These are phyloP conservation scores for Neonectria faginata DNA, from an alignment of 2,329 filamentous ascomycete species.

Conservation along the genomic window DNA sequence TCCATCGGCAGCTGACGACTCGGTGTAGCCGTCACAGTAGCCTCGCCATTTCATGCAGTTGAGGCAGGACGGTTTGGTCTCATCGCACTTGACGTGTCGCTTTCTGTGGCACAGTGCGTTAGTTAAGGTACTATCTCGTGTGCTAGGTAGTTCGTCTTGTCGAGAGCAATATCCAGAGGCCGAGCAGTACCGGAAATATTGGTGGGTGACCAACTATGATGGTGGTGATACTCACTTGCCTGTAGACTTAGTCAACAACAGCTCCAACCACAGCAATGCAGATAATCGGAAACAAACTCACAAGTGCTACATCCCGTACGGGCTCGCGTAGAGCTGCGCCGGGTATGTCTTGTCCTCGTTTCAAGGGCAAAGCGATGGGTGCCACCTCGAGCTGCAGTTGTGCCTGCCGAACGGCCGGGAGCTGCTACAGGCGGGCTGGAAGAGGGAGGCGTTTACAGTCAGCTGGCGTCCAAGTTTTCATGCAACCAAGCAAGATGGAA, in stretches of 20 bases:
- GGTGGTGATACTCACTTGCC: constrained; percentile 49
- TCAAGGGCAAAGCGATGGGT: constrained; percentile 55
- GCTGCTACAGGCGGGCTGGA: constrained; percentile 34
- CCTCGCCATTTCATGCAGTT: constrained; percentile 57
- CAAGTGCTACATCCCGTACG: constrained; percentile 54
- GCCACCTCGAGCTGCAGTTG: constrained; percentile 40
- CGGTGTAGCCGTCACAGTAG: constrained; percentile 53
- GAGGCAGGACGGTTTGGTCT: constrained; percentile 55
- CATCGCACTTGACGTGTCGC: constrained; percentile 58
- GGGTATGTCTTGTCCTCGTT: constrained; percentile 52
- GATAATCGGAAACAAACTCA: constrained; percentile 40
- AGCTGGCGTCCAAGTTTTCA: constrained; percentile 8
- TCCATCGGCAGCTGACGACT: constrained; percentile 26
- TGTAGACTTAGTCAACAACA: constrained; percentile 31
- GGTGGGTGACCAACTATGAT: neutral
- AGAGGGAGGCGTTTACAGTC: constrained; percentile 22
- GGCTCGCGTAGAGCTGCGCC: constrained; percentile 53
- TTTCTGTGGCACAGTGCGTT: constrained; percentile 45
- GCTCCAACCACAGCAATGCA: neutral
- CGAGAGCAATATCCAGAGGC: neutral
- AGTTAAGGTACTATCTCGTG: constrained; percentile 23
- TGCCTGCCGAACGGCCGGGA: constrained; percentile 33
- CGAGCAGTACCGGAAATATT: neutral
- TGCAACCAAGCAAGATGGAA: neutral
- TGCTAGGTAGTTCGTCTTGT: neutral